Evolutionary conservation across 2,329 filamentous ascomycete species (phyloP), one percentile per base, ranked within the genome.

Genomic region (Macroventuria anomochaeta): DNA sequence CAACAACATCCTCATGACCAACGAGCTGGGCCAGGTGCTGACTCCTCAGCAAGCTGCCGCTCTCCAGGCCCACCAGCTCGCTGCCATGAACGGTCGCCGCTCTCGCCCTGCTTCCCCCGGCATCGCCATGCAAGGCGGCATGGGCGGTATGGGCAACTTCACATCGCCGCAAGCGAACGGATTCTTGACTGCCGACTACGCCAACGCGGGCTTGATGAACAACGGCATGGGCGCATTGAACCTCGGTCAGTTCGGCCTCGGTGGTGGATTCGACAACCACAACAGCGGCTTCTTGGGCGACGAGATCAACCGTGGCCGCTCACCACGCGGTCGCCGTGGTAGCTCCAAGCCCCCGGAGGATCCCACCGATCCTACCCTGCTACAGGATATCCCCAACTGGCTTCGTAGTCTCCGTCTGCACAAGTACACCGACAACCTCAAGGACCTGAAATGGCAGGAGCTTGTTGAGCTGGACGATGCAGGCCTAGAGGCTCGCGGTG

Each of bases 271-370:
- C 43, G 82, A 83, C 36, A 83, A 84, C 37, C 87, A 87, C 48
- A 64, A 63, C 34, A 67, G 68, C 59, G 97, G 97, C 74, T 80
- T 96, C 44, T 96, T 93, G 21, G 95, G 97, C 71, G 96, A 91
- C 34, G 93, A 97, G 64, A 90, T 97, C 76, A 85, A 86, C 51
- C 89, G 95, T 59, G 95, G 95, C 43, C 88, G 95, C 51, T 97
- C 93, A 55, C 95, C 95, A 53, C 87, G 95, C 65, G 95, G 95
- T 66, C 87, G 95, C 59, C 85, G 95, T 64, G 95, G 95, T 61
- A 97, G 89, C 81, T 96, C 91, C 36, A 99, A 97, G 83, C 95
- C 95, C 25, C 95, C 95, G 39, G 95, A 99, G 81, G 95, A 99
- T 70, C 95, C 95, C 3, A 97, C 93, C 17, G 95, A 99, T 75